Base-by-base conservation (phyloP, 257 asterid genomes). In the Cordia subcordata region DNA sequence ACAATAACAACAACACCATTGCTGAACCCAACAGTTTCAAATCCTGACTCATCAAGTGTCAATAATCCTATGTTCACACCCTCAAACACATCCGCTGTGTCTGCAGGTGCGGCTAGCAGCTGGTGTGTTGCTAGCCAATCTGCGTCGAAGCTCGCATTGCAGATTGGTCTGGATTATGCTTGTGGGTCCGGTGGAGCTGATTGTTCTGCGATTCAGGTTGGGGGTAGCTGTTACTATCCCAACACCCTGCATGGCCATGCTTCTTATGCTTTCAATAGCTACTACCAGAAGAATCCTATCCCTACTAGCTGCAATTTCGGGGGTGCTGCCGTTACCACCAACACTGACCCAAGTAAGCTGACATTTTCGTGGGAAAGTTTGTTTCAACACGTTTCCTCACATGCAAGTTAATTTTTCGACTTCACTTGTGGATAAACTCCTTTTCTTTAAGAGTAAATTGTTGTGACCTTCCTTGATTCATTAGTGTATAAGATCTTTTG, bases 61-160 rank as follows among this genome's bases (percentile, higher is more conserved):
- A 27, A 3, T 6, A 79, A 72, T 57, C 85, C 87, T 1, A 63
- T 57, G 8, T 58, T 61, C 67, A 77, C 80, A 1, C 93, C 93
- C 6, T 27, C 35, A 27, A 19, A 77, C 13, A 62, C 77, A 3
- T n/a, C 87, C 0, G 72, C 80, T 4, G 35, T 27, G 6, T 49
- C 64, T 37, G 68, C 91, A 0, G 27, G 78, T 8, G 75, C 84
- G 40, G n/a, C n/a, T n/a, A n/a, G n/a, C 6, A 84, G 95, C 77
- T 89, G 97, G 95, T 86, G 97, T 50, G 77, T 89, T 8, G 95
- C 95, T 13, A 76, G 74, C 68, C 78, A 62, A 55, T 81, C 91
- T 11, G 94, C 77, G 9, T 64, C 86, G 3, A 77, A 68, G 27
- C 55, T 61, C 0, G 85, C 79, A 10, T 50, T 88, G 65, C 95